phyloP scores from a whole-genome alignment of 768 basidiomycete species.

The Rhizopogon vinicolor region DNA sequence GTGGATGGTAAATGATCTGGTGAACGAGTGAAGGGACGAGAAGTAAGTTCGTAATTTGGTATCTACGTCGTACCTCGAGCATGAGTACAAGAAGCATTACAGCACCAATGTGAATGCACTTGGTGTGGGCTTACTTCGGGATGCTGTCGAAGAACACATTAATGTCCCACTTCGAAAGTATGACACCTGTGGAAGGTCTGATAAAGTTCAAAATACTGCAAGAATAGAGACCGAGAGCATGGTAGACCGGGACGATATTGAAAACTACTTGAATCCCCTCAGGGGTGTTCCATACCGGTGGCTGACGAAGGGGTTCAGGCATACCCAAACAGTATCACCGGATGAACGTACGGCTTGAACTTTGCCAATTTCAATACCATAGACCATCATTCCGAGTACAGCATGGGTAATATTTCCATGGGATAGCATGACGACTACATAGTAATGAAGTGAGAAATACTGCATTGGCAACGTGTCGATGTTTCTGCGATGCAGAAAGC shows the following conservation, averaged over 20 bases:
- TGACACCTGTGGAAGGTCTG: slow-evolving; percentile 36
- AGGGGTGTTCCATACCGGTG: slow-evolving; percentile 30
- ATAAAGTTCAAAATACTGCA: slow-evolving; percentile 43
- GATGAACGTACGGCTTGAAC: slow-evolving; percentile 32
- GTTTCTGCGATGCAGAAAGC: background rate
- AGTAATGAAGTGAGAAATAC: background rate
- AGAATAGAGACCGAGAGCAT: slow-evolving; percentile 48
- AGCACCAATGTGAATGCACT: background rate
- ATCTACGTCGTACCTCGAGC: slow-evolving; percentile 29
- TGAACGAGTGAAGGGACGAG: slow-evolving; percentile 55
- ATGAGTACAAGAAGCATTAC: background rate
- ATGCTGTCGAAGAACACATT: slow-evolving; percentile 45
- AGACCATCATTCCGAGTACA: slow-evolving; percentile 28
- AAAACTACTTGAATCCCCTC: slow-evolving; percentile 41
- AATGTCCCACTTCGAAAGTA: slow-evolving; percentile 53
- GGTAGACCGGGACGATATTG: slow-evolving; percentile 57
- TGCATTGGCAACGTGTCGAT: background rate
- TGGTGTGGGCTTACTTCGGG: slow-evolving; percentile 40
- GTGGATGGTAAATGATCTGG: slow-evolving; percentile 48
- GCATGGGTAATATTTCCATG: slow-evolving; percentile 50
- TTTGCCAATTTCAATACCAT: slow-evolving; percentile 18
- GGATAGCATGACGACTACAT: slow-evolving; percentile 54
- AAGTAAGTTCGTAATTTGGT: slow-evolving; percentile 38
- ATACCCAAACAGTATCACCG: slow-evolving; percentile 32
- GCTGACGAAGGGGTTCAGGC: slow-evolving; percentile 39